These are phyloP conservation scores for Kluyveromyces lactis DNA, from an alignment of 805 yeast genomes.

Conservation along the genomic window DNA sequence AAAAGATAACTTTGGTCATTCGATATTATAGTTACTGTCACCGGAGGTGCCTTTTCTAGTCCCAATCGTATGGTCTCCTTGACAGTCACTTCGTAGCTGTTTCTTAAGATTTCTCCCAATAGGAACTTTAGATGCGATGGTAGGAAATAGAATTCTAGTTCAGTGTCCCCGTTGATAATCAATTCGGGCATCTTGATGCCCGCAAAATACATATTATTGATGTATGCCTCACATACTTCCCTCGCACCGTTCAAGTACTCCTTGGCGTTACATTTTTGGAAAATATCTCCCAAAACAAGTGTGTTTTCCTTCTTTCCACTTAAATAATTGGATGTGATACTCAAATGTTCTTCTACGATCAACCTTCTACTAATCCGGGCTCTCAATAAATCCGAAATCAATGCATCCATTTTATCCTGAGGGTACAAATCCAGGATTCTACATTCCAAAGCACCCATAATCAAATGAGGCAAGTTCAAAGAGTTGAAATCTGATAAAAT, in stretches of 20 bases:
- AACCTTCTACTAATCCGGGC: constrained; percentile 86
- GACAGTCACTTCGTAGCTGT: constrained; percentile 77
- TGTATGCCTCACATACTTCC: constrained; percentile 40
- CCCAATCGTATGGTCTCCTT: constrained; percentile 33
- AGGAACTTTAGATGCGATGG: constrained; percentile 80
- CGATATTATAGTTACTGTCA: constrained; percentile 66
- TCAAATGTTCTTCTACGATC: constrained; percentile 83
- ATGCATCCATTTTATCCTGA: constrained; percentile 54
- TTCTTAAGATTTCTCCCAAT: constrained; percentile 80
- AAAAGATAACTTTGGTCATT: constrained; percentile 61
- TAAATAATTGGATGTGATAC: constrained; percentile 59
- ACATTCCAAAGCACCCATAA: constrained; percentile 88
- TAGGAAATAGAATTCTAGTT: constrained; percentile 70
- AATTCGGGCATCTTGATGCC: constrained; percentile 61
- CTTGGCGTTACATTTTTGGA: constrained; percentile 66
- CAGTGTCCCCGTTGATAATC: constrained; percentile 62
- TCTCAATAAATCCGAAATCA: constrained; percentile 70
- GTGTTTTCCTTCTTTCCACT: constrained; percentile 33
- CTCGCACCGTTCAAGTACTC: constrained; percentile 56
- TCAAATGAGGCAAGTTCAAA: constrained; percentile 73
- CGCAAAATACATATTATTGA: constrained; percentile 44
- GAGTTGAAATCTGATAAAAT: constrained; percentile 71
- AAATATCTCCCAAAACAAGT: constrained; percentile 71
- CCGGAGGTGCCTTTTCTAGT: constrained; percentile 50
- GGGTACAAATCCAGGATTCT: constrained; percentile 52